Percentiles rank a stretch among this genome's conserved stretches.
Evolutionary conservation across 148 eudicot species (phyloP).

Genomic region (Vaccinium darrowii): DNA sequence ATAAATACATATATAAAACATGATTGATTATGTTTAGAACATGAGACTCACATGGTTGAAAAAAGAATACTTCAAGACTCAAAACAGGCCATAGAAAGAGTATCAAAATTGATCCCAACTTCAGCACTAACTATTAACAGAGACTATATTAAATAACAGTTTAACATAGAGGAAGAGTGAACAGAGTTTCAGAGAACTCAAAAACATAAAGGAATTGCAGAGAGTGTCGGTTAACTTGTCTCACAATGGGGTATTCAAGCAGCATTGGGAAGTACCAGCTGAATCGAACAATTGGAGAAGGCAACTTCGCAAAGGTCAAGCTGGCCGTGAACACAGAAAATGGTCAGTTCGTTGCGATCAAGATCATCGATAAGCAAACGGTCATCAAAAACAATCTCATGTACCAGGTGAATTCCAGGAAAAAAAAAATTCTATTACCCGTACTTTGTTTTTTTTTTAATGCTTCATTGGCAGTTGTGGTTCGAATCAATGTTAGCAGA

Average conservation of each 20-base stretch:
- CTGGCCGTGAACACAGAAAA: conserved; percentile 34
- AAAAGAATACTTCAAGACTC: neutral
- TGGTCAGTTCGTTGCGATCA: conserved; percentile 47
- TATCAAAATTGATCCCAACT: neutral
- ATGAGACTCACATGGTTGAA: neutral
- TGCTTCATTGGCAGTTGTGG: neutral
- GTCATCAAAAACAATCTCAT: conserved; percentile 43
- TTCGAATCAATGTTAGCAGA: neutral
- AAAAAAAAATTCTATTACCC: neutral
- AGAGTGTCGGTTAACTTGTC: neutral
- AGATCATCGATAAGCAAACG: conserved; percentile 59
- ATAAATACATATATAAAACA: neutral
- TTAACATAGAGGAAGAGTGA: neutral
- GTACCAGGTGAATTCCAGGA: conserved; percentile 37
- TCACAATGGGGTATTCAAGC: conserved; percentile 31
- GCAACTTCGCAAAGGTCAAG: conserved; percentile 55
- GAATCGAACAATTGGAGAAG: conserved; percentile 49
- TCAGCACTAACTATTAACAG: neutral
- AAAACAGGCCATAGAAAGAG: neutral
- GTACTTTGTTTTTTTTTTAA: neutral
- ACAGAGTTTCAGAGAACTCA: neutral
- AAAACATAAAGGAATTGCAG: neutral
- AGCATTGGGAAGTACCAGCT: conserved; percentile 58
- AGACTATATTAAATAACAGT: neutral
- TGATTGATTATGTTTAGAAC: neutral